Percentiles rank a stretch among this genome's conserved stretches.
Evolutionary conservation across 108 stramenopile species (phyloP).

Genomic region (Pseudonitzschia pungens): DNA sequence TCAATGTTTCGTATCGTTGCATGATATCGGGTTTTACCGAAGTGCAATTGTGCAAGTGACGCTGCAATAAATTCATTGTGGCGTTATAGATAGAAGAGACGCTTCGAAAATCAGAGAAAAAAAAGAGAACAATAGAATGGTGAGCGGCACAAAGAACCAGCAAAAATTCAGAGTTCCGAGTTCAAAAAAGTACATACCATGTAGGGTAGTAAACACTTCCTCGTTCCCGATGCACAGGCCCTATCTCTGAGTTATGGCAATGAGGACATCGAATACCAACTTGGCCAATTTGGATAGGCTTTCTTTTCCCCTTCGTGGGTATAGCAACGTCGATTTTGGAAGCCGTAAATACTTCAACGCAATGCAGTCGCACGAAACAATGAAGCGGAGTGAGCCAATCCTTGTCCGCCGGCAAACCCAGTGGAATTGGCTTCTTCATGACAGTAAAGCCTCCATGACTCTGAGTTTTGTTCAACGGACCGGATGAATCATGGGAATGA

Average conservation of each 20-base stretch:
- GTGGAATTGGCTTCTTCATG: slow-evolving; percentile 50
- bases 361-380: slow-evolving; percentile 79
- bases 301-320: slow-evolving; percentile 79
- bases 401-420: slow-evolving; percentile 65
- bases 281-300: slow-evolving; percentile 74
- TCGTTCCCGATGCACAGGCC: slow-evolving; percentile 44
- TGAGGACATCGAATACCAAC: slow-evolving; percentile 86
- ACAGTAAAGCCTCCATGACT: slow-evolving; percentile 29
- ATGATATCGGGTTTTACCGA: slow-evolving; percentile 63
- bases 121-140: background rate
- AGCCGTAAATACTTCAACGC: slow-evolving; percentile 78
- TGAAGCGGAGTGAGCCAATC: slow-evolving; percentile 84
- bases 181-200: slow-evolving; percentile 13
- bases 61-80: slow-evolving; percentile 77
- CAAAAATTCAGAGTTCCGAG: background rate
- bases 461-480: slow-evolving; percentile 25
- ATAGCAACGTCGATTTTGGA: slow-evolving; percentile 65
- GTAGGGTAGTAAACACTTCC: slow-evolving; percentile 79
- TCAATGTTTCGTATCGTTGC: slow-evolving; percentile 70
- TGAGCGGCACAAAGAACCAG: background rate
- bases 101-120: background rate
- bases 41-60: slow-evolving; percentile 71
- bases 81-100: slow-evolving; percentile 81
- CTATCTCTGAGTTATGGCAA: slow-evolving; percentile 48
- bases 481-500: slow-evolving; percentile 17